A percentile compares a stretch with the other conserved stretches of the same genome.
phyloP scores from a whole-genome alignment of 768 basidiomycete species.

The Coprinopsis sp. region DNA sequence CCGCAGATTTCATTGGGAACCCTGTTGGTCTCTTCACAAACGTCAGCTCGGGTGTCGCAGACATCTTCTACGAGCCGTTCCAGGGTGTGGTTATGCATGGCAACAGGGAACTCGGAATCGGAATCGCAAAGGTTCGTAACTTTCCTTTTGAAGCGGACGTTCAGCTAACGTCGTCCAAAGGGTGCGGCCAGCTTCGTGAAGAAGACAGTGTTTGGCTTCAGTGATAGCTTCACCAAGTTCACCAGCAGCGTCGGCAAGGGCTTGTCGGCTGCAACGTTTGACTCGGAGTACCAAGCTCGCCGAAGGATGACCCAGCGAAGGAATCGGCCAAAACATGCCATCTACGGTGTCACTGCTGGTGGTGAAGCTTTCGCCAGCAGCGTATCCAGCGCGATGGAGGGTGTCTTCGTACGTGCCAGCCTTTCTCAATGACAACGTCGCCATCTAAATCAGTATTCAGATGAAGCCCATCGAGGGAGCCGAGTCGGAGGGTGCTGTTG shows the following conservation, averaged over 20 bases:
- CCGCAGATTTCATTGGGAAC: slow-evolving; percentile 94
- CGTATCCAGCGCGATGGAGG: slow-evolving; percentile 93
- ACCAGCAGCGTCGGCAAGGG: slow-evolving; percentile 98
- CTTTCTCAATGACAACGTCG: background rate
- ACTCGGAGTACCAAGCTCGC: slow-evolving; percentile 90
- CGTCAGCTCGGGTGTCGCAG: slow-evolving; percentile 94
- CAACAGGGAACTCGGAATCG: slow-evolving; percentile 88
- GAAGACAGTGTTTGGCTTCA: slow-evolving; percentile 96
- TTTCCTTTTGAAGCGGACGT: background rate
- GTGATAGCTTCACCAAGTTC: slow-evolving; percentile 96
- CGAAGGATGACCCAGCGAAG: slow-evolving; percentile 85
- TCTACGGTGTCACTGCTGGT: slow-evolving; percentile 97
- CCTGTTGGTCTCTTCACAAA: slow-evolving; percentile 98
- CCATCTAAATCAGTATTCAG: slow-evolving; percentile 34
- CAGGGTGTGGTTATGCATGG: slow-evolving; percentile 96
- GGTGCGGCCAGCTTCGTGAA: slow-evolving; percentile 98
- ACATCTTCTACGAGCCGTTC: slow-evolving; percentile 99
- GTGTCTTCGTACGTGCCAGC: slow-evolving; percentile 62
- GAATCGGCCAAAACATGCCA: slow-evolving; percentile 94
- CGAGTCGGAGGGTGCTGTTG: slow-evolving; percentile 87
- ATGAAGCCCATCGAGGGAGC: slow-evolving; percentile 98
- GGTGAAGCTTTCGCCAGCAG: slow-evolving; percentile 92
- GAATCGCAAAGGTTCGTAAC: slow-evolving; percentile 77
- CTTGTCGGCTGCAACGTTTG: slow-evolving; percentile 93
- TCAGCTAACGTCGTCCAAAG: slow-evolving; percentile 33